Evolutionary conservation across 1,284 basidiomycete genomes (phyloP).

Genomic region (Apiotrichum gamsii): DNA sequence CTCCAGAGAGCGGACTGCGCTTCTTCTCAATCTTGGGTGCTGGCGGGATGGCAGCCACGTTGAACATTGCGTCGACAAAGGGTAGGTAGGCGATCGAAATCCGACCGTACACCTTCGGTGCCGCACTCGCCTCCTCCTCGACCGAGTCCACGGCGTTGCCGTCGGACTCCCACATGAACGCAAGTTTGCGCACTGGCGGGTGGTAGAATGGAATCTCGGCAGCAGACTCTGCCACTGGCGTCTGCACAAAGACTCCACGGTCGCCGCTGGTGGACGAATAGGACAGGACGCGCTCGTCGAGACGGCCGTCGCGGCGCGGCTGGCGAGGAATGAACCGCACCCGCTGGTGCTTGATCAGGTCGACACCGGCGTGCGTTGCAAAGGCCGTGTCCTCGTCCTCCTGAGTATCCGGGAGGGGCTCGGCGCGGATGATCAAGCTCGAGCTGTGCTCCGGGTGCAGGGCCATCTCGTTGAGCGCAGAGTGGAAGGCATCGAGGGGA

Average conservation of each 20-base stretch:
- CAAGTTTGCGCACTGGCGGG: constrained; percentile 37
- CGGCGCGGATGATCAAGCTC: constrained; percentile 40
- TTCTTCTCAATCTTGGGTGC: too few species aligned
- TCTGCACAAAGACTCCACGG: constrained; percentile 31
- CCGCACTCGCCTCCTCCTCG: constrained; percentile 1
- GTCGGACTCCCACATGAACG: constrained; percentile 30
- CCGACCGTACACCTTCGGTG: constrained; percentile 2
- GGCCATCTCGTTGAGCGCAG: constrained; percentile 29
- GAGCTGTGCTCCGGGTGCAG: constrained; percentile 46
- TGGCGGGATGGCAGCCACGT: too few species aligned
- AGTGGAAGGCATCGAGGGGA: constrained; percentile 28
- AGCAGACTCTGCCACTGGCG: constrained; percentile 24
- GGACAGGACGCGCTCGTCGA: constrained; percentile 27
- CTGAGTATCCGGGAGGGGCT: constrained; percentile 18
- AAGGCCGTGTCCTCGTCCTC: constrained; percentile 6
- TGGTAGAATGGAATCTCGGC: constrained; percentile 44
- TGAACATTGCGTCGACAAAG: constrained; percentile 21
- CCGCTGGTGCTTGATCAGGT: constrained; percentile 24
- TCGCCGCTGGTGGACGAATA: constrained; percentile 2
- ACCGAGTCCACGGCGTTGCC: too few species aligned
- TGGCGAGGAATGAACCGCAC: constrained; percentile 40
- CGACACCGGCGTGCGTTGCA: constrained; percentile 15
- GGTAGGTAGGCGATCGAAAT: constrained; percentile 34
- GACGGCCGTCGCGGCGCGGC: constrained; percentile 32
- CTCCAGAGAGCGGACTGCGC: constrained; percentile 37